Evolutionary conservation across 345 rosid species (phyloP), one percentile per base, ranked within the genome.

Genomic region (Salix suchowensis): DNA sequence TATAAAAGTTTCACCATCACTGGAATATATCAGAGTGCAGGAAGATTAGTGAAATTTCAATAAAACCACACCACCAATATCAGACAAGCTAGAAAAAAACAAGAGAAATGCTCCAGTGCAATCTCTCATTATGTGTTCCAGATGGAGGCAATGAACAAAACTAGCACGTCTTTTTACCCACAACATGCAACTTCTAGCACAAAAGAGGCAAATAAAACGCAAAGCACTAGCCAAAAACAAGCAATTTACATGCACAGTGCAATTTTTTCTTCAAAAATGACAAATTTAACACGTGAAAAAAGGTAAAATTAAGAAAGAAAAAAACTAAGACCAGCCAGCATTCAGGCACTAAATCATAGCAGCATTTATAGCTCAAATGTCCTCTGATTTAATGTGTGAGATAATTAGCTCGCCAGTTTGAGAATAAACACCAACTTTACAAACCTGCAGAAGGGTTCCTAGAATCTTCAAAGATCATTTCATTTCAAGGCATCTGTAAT

Each of bases 1-100:
- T 75, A 96, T 90, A 84, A 96, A 96, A 9, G 99, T 96, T 83
- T 92, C 99, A 8, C 95, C 97, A 30, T 96, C 99, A 75, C 99
- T 96, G 74, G 18, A 82, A 67, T 19, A 32, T 16, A 73, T 68
- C 16, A 74, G 68, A 40, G 75, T 39, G 48, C 64, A 58, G 67
- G 64, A 24, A 72, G 32, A 76, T 81, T 73, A 84, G 75, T 40
- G 46, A 68, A 42, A 68, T 42, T 39, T 54, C 21, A n/a, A 9
- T 39, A 30, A 55, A 52, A 66, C n/a, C 24, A 50, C 24, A 15
- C 34, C 37, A 34, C 34, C 37, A 34, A 34, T 50, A 42, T 18
- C 36, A 48, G 48, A 44, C 46, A 58, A 66, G 28, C 40, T 36
- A 12, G 11, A 69, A 26, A 60, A 71, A 48, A 66, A 24, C 16